Conservation (phyloP, 306 rosid species). For the Inga leiocalycina region DNA sequence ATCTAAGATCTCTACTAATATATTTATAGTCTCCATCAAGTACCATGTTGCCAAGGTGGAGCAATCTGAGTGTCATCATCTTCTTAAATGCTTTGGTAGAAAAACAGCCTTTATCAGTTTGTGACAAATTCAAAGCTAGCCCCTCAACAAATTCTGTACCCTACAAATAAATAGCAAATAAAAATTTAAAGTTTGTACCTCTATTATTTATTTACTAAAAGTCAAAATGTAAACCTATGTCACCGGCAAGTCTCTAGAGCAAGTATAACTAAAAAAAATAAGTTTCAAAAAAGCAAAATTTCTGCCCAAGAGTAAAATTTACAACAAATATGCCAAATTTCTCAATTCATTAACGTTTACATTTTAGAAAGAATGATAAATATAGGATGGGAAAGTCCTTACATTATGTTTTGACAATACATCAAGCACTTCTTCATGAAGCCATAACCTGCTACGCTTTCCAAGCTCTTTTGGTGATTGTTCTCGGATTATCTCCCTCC, state of each 20-base stretch:
- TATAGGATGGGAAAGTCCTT: background rate
- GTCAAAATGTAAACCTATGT: background rate
- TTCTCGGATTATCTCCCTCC: background rate
- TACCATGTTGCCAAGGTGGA: constrained; percentile 24
- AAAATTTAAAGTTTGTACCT: background rate
- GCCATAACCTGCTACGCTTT: background rate
- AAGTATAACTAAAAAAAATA: background rate
- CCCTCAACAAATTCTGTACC: constrained; percentile 38
- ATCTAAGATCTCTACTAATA: constrained; percentile 27
- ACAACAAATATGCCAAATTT: no score
- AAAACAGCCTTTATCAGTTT: background rate
- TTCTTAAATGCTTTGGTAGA: constrained; percentile 20
- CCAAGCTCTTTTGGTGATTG: background rate
- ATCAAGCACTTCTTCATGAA: background rate
- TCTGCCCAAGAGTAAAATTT: background rate
- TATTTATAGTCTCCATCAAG: constrained; percentile 40
- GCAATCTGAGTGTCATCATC: constrained; percentile 39
- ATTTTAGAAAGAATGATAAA: background rate
- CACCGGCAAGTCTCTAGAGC: background rate
- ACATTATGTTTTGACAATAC: background rate
- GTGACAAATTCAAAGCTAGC: constrained; percentile 25
- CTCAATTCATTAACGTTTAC: background rate
- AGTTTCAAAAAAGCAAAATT: background rate
- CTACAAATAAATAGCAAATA: background rate
- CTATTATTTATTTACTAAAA: no score